Evolutionary conservation across 345 rosid genomes (phyloP).

Genomic region (Populus simonii): DNA sequence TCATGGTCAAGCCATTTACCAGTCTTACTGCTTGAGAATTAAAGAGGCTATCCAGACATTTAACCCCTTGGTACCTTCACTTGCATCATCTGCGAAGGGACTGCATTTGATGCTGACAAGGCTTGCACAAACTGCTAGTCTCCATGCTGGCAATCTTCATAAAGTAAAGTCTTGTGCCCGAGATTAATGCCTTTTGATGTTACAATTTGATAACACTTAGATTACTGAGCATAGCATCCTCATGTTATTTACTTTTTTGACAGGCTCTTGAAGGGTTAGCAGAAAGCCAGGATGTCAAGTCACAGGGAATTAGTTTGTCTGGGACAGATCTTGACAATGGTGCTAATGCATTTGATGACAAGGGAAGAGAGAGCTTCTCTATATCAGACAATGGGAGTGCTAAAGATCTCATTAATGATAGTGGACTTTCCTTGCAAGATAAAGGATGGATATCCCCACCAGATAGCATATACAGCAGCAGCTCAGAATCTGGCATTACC

Average conservation of each 20-base stretch:
- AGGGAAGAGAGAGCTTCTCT: constrained; percentile 41
- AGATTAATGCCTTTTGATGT: constrained; percentile 6
- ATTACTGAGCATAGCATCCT: neutral
- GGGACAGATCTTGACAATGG: constrained; percentile 47
- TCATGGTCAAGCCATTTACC: constrained; percentile 90
- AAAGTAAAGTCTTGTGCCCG: constrained; percentile 43
- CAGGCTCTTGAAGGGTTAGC: constrained; percentile 79
- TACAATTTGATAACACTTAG: constrained; percentile 3
- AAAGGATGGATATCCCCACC: constrained; percentile 82
- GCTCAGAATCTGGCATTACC: constrained; percentile 44
- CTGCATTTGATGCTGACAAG: constrained; percentile 56
- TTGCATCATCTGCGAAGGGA: constrained; percentile 53
- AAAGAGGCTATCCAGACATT: constrained; percentile 69
- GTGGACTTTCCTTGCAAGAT: constrained; percentile 47
- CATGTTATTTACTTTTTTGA: neutral
- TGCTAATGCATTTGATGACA: constrained; percentile 41
- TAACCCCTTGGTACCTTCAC: constrained; percentile 58
- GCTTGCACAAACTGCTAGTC: constrained; percentile 84
- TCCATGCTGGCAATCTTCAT: constrained; percentile 83
- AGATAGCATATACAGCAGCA: constrained; percentile 60
- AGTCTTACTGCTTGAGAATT: constrained; percentile 67
- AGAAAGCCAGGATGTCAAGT: constrained; percentile 63
- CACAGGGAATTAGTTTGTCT: constrained; percentile 47
- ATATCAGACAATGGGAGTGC: constrained; percentile 40
- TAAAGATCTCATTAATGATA: constrained; percentile 32